phyloP scores from a whole-genome alignment of 1,284 basidiomycete genomes.

The Inonotus obliquus region DNA sequence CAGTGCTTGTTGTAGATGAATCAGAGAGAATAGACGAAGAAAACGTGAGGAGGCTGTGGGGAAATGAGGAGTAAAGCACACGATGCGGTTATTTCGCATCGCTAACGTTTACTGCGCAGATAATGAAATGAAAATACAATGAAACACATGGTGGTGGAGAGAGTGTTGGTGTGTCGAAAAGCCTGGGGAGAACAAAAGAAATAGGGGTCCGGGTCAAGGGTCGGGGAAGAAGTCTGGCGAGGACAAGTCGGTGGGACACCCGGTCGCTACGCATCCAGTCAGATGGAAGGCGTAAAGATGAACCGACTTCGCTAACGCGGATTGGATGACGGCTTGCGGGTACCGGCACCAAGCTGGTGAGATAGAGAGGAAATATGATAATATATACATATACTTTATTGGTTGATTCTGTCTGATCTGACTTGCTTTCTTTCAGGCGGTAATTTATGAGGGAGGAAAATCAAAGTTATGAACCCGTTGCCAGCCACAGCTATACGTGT shows the following conservation, averaged over 20 bases:
- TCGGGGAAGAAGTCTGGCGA: not conserved
- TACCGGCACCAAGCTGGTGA: not conserved
- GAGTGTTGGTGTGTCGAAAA: not conserved
- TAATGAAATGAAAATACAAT: not conserved
- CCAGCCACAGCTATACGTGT: not conserved
- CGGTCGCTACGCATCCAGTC: not conserved
- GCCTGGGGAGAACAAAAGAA: not conserved
- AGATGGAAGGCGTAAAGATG: not conserved
- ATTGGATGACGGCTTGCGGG: not conserved
- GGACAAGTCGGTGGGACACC: not conserved
- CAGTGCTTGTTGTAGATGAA: constrained; percentile 1
- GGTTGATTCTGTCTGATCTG: not conserved
- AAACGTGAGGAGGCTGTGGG: not conserved
- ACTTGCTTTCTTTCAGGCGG: not conserved
- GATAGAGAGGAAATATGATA: not conserved
- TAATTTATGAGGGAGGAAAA: not conserved
- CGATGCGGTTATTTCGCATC: not conserved
- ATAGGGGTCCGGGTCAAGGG: not conserved
- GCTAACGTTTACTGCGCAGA: not conserved
- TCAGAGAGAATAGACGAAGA: not conserved
- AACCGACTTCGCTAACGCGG: not conserved
- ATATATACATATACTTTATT: constrained; percentile 15
- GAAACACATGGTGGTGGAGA: not conserved
- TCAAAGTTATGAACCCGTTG: constrained; percentile 1
- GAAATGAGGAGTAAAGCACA: not conserved